Evolutionary conservation across 1,284 basidiomycete species (phyloP), one percentile per base, ranked within the genome.

Genomic region (Blastosporella zonata): DNA sequence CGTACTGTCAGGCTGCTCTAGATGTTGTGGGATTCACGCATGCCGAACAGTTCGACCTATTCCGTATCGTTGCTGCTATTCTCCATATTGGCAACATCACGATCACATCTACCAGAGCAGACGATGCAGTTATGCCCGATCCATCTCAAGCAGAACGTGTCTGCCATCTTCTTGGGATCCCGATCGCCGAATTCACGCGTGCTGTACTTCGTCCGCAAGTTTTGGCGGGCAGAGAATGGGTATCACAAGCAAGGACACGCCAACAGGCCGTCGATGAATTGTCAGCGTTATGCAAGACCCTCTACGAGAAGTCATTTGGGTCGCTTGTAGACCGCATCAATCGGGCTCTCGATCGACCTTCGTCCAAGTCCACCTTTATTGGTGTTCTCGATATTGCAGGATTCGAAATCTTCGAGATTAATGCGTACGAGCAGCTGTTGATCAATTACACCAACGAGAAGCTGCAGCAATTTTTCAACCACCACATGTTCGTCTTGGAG

Each of bases 371-470:
- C 28, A 94, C 91, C 1, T 99, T 98, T 66, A 99, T 99, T 54
- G 97, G 97, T 37, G 97, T 99, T 2, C 81, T 99, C 25, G 97
- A 99, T 81, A 99, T 99, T 51, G 97, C 97, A 6, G 97, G 97
- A 17, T 99, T 99, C 71, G 97, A 99, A 67, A 99, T 99, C 71
- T 90, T 90, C 68, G 86, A 88, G 49, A 71, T 81, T 55, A 95
- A 95, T 65, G 88, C 88, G 10, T 99, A 99, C 67, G 97, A 99
- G 64, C 97, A 99, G 68, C 81, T 99, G 20, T 84, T 97, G 60
- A 99, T 99, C 81, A 99, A 99, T 67, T 97, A 93, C 65, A 99
- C 97, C 36, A 99, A 99, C 73, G 94, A 97, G 76, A 94, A 89
- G 64, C 79, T 97, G 6, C 93, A 96, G 66, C 93, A 95, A 64